Conservation (phyloP, 1,284 basidiomycete species). For the Chalciporus sp. region DNA sequence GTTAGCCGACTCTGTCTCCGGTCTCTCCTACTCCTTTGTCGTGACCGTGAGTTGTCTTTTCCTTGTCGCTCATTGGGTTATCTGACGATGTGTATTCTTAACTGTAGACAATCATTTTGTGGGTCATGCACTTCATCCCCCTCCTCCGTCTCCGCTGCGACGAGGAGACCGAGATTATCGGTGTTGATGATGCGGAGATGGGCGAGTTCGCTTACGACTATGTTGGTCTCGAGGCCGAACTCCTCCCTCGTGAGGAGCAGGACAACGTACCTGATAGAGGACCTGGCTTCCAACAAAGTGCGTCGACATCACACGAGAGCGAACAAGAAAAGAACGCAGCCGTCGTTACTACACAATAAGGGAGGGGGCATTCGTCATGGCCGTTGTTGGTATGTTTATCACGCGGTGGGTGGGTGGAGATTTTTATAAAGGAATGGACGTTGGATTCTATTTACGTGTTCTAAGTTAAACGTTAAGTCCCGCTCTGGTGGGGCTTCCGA, state of each 20-base stretch:
- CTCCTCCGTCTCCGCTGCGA: slow-evolving; percentile 75
- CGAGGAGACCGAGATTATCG: slow-evolving; percentile 89
- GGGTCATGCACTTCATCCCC: slow-evolving; percentile 93
- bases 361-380: not conserved
- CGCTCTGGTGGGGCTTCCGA: too few relatives aligned
- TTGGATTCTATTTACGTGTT: too few relatives aligned
- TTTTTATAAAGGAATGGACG: too few relatives aligned
- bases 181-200: slow-evolving; percentile 92
- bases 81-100: not conserved
- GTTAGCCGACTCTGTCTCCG: slow-evolving; percentile 77
- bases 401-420: too few relatives aligned
- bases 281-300: slow-evolving; percentile 28
- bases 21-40: slow-evolving; percentile 79
- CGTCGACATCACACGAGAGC: slow-evolving; percentile 31
- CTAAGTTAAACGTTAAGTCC: too few relatives aligned
- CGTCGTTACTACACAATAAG: not conserved
- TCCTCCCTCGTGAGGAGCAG: slow-evolving; percentile 31
- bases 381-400: not conserved
- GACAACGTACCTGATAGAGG: slow-evolving; percentile 16
- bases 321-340: slow-evolving; percentile 27
- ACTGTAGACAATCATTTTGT: slow-evolving; percentile 77
- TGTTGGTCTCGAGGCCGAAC: slow-evolving; percentile 71
- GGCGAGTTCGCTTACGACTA: slow-evolving; percentile 96
- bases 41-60: slow-evolving; percentile 62
- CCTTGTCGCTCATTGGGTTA: not conserved